phyloP scores from a whole-genome alignment of 2,329 filamentous ascomycete species.

The Cladosporium sphaerospermum region DNA sequence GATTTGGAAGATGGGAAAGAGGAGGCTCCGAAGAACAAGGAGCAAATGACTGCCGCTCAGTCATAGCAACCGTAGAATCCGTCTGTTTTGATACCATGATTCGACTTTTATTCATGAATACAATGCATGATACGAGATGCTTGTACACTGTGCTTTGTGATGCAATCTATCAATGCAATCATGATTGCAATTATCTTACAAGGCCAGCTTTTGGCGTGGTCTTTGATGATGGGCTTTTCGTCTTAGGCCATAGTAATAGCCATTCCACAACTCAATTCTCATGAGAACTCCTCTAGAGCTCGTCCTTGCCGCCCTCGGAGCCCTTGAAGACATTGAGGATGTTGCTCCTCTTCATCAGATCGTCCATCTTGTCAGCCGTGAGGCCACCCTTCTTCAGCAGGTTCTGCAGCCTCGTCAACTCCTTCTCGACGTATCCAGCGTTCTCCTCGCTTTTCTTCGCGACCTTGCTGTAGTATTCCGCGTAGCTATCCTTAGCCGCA shows the following conservation, averaged over 20 bases:
- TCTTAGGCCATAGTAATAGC: too few species aligned
- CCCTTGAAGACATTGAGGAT: conserved; percentile 71
- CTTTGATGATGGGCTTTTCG: too few species aligned
- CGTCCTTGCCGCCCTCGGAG: conserved; percentile 32
- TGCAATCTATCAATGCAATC: too few species aligned
- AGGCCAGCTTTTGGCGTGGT: too few species aligned
- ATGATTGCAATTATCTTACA: too few species aligned
- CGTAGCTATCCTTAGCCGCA: conserved; percentile 70
- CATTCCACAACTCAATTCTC: background rate
- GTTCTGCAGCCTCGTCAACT: conserved; percentile 70
- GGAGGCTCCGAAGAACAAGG: background rate
- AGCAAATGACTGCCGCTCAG: background rate
- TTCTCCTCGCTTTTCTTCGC: conserved; percentile 77
- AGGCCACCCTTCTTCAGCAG: conserved; percentile 82
- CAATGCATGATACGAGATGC: too few species aligned
- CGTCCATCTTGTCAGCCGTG: conserved; percentile 78
- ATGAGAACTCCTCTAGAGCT: conserved; percentile 24
- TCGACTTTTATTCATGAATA: too few species aligned
- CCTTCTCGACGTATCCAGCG: conserved; percentile 75
- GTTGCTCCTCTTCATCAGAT: conserved; percentile 80
- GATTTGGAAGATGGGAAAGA: conserved; percentile 15
- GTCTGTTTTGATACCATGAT: too few species aligned
- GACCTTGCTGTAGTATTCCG: conserved; percentile 89
- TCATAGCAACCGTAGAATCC: background rate
- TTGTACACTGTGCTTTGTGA: too few species aligned